Evolutionary conservation across 768 basidiomycete species (phyloP), one percentile per base, ranked within the genome.

Genomic region (Lactifluus hygrophoroides): DNA sequence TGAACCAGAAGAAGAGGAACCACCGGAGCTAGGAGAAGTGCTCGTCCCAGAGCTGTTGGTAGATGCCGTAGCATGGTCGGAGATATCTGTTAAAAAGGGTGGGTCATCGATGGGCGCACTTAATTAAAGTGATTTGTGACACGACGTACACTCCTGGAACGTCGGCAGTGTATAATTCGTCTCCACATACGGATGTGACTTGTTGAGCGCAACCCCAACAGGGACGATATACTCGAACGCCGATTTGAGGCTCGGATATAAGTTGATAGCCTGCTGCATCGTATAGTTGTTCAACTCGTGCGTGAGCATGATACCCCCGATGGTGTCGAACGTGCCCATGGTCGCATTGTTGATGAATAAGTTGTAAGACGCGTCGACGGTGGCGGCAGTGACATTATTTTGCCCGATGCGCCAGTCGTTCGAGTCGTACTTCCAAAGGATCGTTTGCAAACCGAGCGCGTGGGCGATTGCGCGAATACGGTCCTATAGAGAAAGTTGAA

Each of bases 371-470:
- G 14, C 7, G 28, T 64, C 64, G 8, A 64, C 61, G 13, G 56
- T 38, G 1, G 53, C 46, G 11, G 34, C 4, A 5, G 54, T 56
- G 25, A 59, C 1, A 23, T 38, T 50, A 37, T 10, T 30, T 9
- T 5, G 1, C 35, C 64, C 64, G 8, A 53, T 61, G 52, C 82
- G 67, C 88, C 88, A 90, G 69, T 93, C 89, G 38, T 77, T 73
- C n/a, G 83, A 79, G 65, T 86, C 83, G 59, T 77, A 82, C 64
- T 75, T 69, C 90, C 90, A 92, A 51, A 91, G 74, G 66, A 92
- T 76, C 2, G 87, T 87, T 13, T 78, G 79, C 16, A 91, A 72
- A 37, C 82, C 83, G 63, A 91, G 80, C 9, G 77, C 82, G 23
- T 81, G 67, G 3, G 85, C 81, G 56, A 92, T 85, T 35, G 80